Evolutionary conservation across 805 yeast genomes (phyloP), one percentile per base, ranked within the genome.

Genomic region (Yamadazyma tumulicola): DNA sequence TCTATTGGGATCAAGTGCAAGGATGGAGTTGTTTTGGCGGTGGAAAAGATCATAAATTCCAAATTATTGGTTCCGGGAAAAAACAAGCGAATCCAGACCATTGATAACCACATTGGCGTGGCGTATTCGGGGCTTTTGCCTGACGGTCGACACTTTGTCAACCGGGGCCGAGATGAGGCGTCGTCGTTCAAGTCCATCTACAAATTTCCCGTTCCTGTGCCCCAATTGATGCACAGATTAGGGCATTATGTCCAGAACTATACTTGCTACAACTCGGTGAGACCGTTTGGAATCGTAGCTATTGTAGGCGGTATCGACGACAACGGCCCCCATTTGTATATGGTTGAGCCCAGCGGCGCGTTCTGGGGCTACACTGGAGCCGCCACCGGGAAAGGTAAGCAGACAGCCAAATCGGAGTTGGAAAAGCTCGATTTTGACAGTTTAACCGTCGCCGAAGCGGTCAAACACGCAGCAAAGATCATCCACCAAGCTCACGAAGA

Each of bases 341-440:
- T 91, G 97, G 72, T 93, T 39, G 99, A 93, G 59, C 98, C 99
- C 49, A 85, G 94, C 58, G 99, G 99, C 43, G 71, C 87, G 1
- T 87, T 81, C 55, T 94, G 98, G 97, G 99, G 99, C 33, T 93
- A 93, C 64, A 73, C 76, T 36, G 98, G 96, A 42, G 95, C 96
- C 25, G 98, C 99, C 12, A 79, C 97, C 4, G 99, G 99, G 45
- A 93, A 91, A 60, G 99, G 99, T 31, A 79, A 97, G 61, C 99
- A 93, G 62, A 77, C 86, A n/a, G 98, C 98, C 32, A 91, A 91
- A 64, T 84, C 91, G 19, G 98, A 93, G 64, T 74, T 93, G 48
- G 99, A 93, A 62, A 93, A 93, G 61, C 69, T 93, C 57, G 82
- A 86, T 46, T 68, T 79, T 42, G 80, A 79, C 35, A 75, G 72